A percentile compares a stretch with the other conserved stretches of the same genome.
Conservation (phyloP, 306 rosid species). For the Lithocarpus polystachyus region DNA sequence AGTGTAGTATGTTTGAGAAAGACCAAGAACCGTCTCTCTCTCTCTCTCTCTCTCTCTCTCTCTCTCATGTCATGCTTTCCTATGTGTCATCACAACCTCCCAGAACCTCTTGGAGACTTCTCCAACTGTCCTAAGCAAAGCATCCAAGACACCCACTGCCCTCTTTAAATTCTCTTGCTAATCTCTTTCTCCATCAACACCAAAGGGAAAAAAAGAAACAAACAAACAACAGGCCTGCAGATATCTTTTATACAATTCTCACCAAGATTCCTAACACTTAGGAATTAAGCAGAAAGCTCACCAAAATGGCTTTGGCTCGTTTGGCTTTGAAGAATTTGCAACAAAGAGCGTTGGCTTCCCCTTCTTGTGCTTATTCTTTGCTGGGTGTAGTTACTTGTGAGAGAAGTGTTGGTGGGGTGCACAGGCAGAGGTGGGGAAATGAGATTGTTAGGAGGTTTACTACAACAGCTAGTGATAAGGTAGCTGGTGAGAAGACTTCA, state of each 20-base stretch:
- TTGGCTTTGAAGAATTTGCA: constrained; percentile 53
- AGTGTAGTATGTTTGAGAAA: constrained; percentile 32
- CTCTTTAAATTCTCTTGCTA: constrained; percentile 26
- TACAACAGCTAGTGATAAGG: constrained; percentile 34
- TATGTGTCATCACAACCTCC: constrained; percentile 11
- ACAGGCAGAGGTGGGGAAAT: constrained; percentile 24
- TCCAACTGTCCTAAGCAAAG: constrained; percentile 33
- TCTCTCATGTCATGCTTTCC: background rate
- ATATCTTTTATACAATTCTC: background rate
- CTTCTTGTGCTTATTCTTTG: constrained; percentile 18
- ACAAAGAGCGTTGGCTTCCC: constrained; percentile 35
- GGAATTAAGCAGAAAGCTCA: background rate
- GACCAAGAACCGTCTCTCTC: constrained; percentile 24
- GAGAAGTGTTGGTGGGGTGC: constrained; percentile 5
- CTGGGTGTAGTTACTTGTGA: constrained; percentile 4
- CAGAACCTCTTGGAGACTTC: constrained; percentile 50
- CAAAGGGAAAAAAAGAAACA: background rate
- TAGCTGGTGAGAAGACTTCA: constrained; percentile 22
- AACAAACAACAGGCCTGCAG: too few relatives aligned
- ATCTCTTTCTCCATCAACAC: background rate
- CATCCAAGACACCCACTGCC: background rate
- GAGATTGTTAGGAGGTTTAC: constrained; percentile 36
- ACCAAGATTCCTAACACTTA: background rate
- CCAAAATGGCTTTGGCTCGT: constrained; percentile 68
- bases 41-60: background rate